Conservation (phyloP, 192 early-diverging fungal species). For the Entomortierella parvispora region DNA sequence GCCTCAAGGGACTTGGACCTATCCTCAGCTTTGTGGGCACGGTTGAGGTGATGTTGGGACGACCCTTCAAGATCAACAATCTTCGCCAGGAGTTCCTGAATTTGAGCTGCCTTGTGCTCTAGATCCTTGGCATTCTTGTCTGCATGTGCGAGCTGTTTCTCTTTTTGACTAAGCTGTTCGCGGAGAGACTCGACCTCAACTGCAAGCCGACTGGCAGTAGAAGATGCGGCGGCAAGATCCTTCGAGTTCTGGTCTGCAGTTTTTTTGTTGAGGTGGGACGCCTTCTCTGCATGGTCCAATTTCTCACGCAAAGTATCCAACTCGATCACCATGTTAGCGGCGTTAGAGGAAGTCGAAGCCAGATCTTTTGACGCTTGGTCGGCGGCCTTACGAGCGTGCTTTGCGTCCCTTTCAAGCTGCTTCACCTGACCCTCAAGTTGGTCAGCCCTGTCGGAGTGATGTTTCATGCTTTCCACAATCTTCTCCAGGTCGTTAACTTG, state of each 20-base stretch:
- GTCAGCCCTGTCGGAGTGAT: background rate
- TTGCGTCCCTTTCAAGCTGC: background rate
- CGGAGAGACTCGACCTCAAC: slow-evolving; percentile 27
- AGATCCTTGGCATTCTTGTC: slow-evolving; percentile 7
- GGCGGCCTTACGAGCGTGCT: background rate
- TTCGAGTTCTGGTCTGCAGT: slow-evolving; percentile 1
- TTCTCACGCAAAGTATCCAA: too few species aligned
- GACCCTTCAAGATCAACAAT: slow-evolving; percentile 13
- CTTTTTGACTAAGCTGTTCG: slow-evolving; percentile 5
- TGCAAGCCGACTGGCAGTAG: slow-evolving; percentile 24
- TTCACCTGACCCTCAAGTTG: slow-evolving; percentile 16
- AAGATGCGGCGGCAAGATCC: slow-evolving; percentile 15
- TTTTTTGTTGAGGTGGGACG: background rate
- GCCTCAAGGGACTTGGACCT: slow-evolving; percentile 9
- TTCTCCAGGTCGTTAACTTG: slow-evolving; percentile 14
- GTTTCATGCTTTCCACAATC: slow-evolving; percentile 8
- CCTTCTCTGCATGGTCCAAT: background rate
- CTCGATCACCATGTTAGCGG: background rate
- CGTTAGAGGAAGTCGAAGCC: background rate
- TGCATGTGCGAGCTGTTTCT: background rate
- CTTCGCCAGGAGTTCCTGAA: slow-evolving; percentile 15
- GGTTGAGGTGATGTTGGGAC: background rate
- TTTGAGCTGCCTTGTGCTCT: slow-evolving; percentile 2
- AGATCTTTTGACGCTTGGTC: background rate
- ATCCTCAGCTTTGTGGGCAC: slow-evolving; percentile 6